Percentiles rank a stretch among this genome's conserved stretches.
These are phyloP conservation scores for Aspergillus funiculosus DNA, from an alignment of 495 filamentous ascomycete genomes.

Conservation along the genomic window DNA sequence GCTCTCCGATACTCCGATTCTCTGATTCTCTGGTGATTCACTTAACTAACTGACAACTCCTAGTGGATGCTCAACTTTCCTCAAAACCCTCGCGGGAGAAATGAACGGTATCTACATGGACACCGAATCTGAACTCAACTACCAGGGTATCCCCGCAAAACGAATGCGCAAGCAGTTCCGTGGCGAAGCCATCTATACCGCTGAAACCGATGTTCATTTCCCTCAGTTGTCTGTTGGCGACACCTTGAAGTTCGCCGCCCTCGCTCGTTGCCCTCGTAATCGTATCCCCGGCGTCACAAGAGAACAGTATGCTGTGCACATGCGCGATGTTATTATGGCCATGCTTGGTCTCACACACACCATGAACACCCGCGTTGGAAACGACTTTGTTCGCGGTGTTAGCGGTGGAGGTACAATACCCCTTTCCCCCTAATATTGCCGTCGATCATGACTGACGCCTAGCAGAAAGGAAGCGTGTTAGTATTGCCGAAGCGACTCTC, in stretches of 20 bases:
- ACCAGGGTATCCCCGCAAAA: slow-evolving; percentile 71
- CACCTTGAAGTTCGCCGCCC: slow-evolving; percentile 58
- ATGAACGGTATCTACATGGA: slow-evolving; percentile 66
- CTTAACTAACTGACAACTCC: slow-evolving; percentile 12
- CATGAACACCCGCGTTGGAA: slow-evolving; percentile 56
- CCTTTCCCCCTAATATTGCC: too few relatives aligned
- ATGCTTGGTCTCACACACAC: slow-evolving; percentile 55
- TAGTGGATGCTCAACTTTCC: slow-evolving; percentile 65
- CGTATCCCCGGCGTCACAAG: slow-evolving; percentile 44
- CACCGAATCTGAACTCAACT: slow-evolving; percentile 54
- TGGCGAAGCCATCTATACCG: slow-evolving; percentile 61
- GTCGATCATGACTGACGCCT: background rate
- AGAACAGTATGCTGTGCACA: slow-evolving; percentile 44
- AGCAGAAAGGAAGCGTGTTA: slow-evolving; percentile 50
- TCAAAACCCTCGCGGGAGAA: slow-evolving; percentile 68
- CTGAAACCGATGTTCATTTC: slow-evolving; percentile 63
- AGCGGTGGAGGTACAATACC: slow-evolving; percentile 83
- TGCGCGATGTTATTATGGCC: slow-evolving; percentile 58
- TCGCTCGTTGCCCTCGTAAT: slow-evolving; percentile 46
- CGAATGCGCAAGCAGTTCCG: slow-evolving; percentile 62
- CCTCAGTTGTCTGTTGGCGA: slow-evolving; percentile 62
- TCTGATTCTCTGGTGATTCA: too few relatives aligned
- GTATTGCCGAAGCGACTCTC: slow-evolving; percentile 55
- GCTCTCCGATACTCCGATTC: too few relatives aligned
- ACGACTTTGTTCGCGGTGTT: slow-evolving; percentile 79